Evolutionary conservation across 2,329 filamentous ascomycete genomes (phyloP).

Genomic region (Neoscytalidium dimidiatum): DNA sequence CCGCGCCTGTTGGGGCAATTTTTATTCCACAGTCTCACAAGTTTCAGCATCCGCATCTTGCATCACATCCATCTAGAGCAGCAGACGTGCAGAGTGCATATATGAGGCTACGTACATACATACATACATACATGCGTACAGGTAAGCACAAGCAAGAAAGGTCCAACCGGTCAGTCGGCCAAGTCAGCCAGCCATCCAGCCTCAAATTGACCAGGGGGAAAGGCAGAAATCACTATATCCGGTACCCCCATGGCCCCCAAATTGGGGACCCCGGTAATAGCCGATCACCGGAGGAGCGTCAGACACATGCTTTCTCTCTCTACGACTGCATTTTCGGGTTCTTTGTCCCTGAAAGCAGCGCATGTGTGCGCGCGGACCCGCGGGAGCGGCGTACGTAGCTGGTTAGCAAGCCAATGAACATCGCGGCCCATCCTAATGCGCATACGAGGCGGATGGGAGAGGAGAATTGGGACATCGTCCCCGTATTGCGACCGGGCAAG

Average conservation of each 20-base stretch:
- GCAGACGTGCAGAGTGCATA: not conserved
- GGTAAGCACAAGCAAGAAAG: not conserved
- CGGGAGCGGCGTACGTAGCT: not conserved
- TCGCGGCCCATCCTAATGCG: not conserved
- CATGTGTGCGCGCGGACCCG: too few relatives aligned
- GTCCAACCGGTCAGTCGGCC: not conserved
- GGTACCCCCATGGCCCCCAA: not conserved
- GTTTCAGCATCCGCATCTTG: slow-evolving; percentile 15
- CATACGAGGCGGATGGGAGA: not conserved
- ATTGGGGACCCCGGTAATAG: not conserved
- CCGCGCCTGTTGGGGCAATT: not conserved
- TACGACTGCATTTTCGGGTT: not conserved
- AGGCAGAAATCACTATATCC: not conserved
- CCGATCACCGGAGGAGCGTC: not conserved
- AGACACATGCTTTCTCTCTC: not conserved
- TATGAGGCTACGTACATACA: not conserved
- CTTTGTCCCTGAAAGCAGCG: not conserved
- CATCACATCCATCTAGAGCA: not conserved
- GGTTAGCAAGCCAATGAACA: not conserved
- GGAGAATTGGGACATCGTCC: too few relatives aligned
- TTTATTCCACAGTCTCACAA: not conserved
- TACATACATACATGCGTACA: not conserved
- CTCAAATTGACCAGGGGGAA: not conserved
- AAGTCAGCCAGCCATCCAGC: too few relatives aligned
- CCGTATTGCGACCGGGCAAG: not conserved